Base-by-base conservation (phyloP, 768 basidiomycete genomes). In the Cubamyces sp. region DNA sequence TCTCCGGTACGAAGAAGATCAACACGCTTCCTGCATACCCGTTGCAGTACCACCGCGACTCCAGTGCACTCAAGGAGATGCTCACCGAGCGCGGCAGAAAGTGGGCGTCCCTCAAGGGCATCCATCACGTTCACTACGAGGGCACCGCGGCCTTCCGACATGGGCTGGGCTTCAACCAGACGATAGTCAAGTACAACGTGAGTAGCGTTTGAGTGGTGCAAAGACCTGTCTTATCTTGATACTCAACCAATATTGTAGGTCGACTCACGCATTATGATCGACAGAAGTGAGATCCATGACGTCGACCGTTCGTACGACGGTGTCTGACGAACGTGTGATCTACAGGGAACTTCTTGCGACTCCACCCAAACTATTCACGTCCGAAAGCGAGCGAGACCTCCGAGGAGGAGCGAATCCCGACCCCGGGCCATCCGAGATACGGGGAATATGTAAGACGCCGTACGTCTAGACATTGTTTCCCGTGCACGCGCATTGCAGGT, bases 201-300 rank as follows among this genome's bases (percentile, higher is more conserved):
- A 58, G 57, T 61, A 48, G 5, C 8, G 11, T 15, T 12, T 4
- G 15, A 21, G 1, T n/a, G 2, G 28, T 6, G 4, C 23, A 14
- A 21, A 19, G 6, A 1, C 34, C 8, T 15, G 5, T 7, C 12
- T 14, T 40, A 52, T n/a, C 50, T n/a, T 26, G 8, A n/a, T 26
- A 14, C 8, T 25, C 4, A 2, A 14, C 26, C 1, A 9, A 12
- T 60, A 1, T 11, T 28, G 15, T 25, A 86, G 85, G 78, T 86
- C 41, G 79, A 77, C 47, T 80, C 84, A 49, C 75, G 86, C n/a
- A 80, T 87, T 57, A 87, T 88, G 84, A 74, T 88, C 41, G 87
- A 88, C 66, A 73, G 83, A 68, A 75, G 80, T 82, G 65, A 23
- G 48, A 28, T 11, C 34, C 34, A 5, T 34, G 6, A 11, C 34